Evolutionary conservation across 768 basidiomycete species (phyloP), one percentile per base, ranked within the genome.

Genomic region (Pleurotus ostreatus): DNA sequence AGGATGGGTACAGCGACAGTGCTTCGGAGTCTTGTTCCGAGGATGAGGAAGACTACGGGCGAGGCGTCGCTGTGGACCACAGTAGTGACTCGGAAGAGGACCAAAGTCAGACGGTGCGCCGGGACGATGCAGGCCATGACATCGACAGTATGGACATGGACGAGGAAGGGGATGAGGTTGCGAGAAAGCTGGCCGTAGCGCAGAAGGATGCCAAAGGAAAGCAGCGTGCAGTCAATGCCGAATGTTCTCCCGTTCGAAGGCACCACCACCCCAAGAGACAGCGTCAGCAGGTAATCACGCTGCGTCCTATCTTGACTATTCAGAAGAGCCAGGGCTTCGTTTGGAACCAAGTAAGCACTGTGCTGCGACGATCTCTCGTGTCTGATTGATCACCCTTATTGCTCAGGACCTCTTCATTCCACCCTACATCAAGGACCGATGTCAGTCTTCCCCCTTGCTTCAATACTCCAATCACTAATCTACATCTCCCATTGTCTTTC

Each of bases 361-460:
- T 40, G 49, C 3, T 37, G 25, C 43, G 46, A 8, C 51, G 45
- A 15, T 20, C 18, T 30, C 47, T 53, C 25, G 45, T 48, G 49
- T 15, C 15, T 7, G 1, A 56, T 55, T 46, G 39, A 18, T 53
- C 34, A 58, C 57, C 25, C 51, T 40, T 45, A 44, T 41, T 53
- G 16, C 43, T 11, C 52, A 92, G 90, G 91, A 93, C 61, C 77
- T 93, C 16, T 93, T 93, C 62, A 85, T 93, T 13, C 91, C 91
- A 16, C 88, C 91, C 4, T 93, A 92, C 63, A 90, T 91, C 74
- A 92, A 93, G 70, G 91, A 93, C 66, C 75, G 91, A 81, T 93
- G 91, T 92, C 69, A 71, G 89, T 83, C n/a, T 22, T 43, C 15
- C 30, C 30, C 30, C 30, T 9, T 34, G 2, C 30, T 34, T 4